These are phyloP conservation scores for Diaporthe helianthi DNA, from an alignment of 2,329 filamentous ascomycete genomes.

Conservation along the genomic window DNA sequence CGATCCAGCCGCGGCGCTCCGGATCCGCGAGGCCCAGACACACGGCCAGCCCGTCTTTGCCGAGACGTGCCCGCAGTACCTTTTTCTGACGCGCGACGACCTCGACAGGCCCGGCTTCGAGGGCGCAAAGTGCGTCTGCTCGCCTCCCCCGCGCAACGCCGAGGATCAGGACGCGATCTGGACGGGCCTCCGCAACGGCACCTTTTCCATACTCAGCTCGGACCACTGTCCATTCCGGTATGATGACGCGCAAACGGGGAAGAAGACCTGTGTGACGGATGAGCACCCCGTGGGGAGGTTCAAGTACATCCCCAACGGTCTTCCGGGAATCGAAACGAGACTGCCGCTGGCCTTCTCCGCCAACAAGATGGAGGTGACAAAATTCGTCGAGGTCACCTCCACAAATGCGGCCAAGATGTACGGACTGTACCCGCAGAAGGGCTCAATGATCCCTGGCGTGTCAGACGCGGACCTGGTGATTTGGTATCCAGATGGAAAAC, in stretches of 20 bases:
- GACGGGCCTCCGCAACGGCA: constrained; percentile 57
- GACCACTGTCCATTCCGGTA: constrained; percentile 57
- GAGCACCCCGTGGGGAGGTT: constrained; percentile 55
- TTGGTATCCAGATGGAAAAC: constrained; percentile 58
- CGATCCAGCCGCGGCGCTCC: constrained; percentile 52
- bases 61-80: constrained; percentile 64
- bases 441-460: constrained; percentile 55
- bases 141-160: constrained; percentile 56
- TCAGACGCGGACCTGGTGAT: constrained; percentile 63
- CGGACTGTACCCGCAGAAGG: constrained; percentile 59
- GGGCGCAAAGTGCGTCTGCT: constrained; percentile 62
- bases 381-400: constrained; percentile 60
- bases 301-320: constrained; percentile 63
- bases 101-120: constrained; percentile 59
- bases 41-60: constrained; percentile 57
- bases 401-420: constrained; percentile 64
- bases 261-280: constrained; percentile 55
- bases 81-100: constrained; percentile 59
- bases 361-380: constrained; percentile 49
- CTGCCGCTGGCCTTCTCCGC: constrained; percentile 54
- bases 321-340: constrained; percentile 63
- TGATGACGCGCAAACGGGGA: constrained; percentile 51
- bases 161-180: constrained; percentile 59
- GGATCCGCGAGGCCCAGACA: constrained; percentile 56
- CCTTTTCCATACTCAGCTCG: constrained; percentile 58